Evolutionary conservation across 106 monocot species (phyloP).

Genomic region (Dendrobium catenatum): DNA sequence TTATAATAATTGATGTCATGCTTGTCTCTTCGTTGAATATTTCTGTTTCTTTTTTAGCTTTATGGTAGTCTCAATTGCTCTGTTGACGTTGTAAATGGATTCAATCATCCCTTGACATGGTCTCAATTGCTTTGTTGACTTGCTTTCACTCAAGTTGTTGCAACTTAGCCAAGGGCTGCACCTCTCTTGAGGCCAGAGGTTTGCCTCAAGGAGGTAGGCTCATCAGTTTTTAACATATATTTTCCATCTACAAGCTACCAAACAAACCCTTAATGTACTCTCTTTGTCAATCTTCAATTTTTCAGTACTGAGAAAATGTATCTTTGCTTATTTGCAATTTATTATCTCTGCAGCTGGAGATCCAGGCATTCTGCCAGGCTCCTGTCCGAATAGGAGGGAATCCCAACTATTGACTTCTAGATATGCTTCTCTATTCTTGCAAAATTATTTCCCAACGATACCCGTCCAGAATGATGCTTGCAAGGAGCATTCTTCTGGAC

Average conservation of each 20-base stretch:
- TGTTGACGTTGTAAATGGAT: no score
- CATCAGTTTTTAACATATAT: not conserved
- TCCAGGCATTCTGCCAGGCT: slow-evolving; percentile 76
- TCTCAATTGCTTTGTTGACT: no score
- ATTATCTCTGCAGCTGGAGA: slow-evolving; percentile 76
- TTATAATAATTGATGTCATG: not conserved
- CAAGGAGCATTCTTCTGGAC: slow-evolving; percentile 71
- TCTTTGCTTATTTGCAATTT: slow-evolving; percentile 5
- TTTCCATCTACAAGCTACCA: not conserved
- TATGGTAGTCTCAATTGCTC: no score
- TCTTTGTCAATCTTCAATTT: not conserved
- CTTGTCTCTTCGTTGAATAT: not conserved
- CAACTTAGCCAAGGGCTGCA: not conserved
- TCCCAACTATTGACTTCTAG: slow-evolving; percentile 71
- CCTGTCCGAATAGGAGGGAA: slow-evolving; percentile 85
- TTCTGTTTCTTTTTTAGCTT: no score
- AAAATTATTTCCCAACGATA: slow-evolving; percentile 85
- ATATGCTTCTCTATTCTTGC: slow-evolving; percentile 72
- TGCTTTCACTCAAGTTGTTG: no score
- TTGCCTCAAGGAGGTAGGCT: not conserved
- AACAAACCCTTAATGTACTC: not conserved
- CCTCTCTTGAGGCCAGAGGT: not conserved
- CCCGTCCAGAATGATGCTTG: slow-evolving; percentile 83
- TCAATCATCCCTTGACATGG: no score
- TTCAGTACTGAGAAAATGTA: not conserved